These are phyloP conservation scores for Yarrowia keelungensis DNA, from an alignment of 805 yeast species.

Conservation along the genomic window DNA sequence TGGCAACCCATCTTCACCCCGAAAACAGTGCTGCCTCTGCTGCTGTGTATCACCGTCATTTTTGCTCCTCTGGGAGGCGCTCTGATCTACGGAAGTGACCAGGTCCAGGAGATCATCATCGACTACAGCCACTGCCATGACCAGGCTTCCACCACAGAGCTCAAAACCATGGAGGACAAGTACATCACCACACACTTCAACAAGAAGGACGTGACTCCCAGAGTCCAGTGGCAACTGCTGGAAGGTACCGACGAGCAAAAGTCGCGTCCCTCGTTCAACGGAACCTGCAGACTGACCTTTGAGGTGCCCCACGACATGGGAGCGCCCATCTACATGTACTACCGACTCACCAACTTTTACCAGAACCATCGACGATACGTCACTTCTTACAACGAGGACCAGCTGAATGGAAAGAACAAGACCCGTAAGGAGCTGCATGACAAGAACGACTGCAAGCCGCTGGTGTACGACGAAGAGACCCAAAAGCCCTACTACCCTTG, in stretches of 20 bases:
- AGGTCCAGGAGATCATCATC: constrained; percentile 75
- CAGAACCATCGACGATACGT: constrained; percentile 97
- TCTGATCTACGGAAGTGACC: constrained; percentile 74
- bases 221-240: constrained; percentile 65
- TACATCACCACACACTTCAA: constrained; percentile 70
- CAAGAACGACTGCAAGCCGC: constrained; percentile 67
- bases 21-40: constrained; percentile 83
- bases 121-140: constrained; percentile 76
- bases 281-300: constrained; percentile 70
- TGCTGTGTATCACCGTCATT: constrained; percentile 73
- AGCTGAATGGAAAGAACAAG: constrained; percentile 78
- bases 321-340: constrained; percentile 77
- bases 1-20: constrained; percentile 93
- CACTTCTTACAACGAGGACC: constrained; percentile 78
- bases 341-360: constrained; percentile 85
- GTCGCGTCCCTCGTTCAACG: constrained; percentile 33
- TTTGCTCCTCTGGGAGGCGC: constrained; percentile 94
- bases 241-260: constrained; percentile 51
- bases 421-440: constrained; percentile 57
- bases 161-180: constrained; percentile 58
- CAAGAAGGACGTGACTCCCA: constrained; percentile 49
- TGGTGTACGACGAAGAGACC: constrained; percentile 55
- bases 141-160: constrained; percentile 56
- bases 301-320: constrained; percentile 72
- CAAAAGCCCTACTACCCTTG: constrained; percentile 86